These are phyloP conservation scores for Aspergillus kassunensis DNA, from an alignment of 495 filamentous ascomycete genomes.

Conservation along the genomic window DNA sequence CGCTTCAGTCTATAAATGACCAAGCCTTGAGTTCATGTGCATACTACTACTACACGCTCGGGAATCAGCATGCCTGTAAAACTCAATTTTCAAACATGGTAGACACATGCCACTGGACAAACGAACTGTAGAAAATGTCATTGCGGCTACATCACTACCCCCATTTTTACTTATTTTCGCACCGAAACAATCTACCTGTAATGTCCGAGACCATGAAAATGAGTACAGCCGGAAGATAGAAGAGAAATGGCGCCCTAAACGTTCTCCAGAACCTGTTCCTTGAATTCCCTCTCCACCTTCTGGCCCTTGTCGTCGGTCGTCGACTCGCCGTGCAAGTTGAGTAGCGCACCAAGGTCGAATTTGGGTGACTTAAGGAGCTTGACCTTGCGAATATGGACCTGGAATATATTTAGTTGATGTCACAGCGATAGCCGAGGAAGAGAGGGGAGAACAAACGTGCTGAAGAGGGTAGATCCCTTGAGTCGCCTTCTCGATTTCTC, in stretches of 20 bases:
- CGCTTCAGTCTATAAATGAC: no score
- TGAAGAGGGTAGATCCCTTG: conserved; percentile 99
- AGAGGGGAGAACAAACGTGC: conserved; percentile 62
- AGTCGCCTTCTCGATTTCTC: conserved; percentile 98
- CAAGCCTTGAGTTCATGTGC: no score
- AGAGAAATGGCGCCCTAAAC: conserved; percentile 58
- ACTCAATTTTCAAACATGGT: no score
- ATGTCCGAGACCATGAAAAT: conserved; percentile 9
- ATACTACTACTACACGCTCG: no score
- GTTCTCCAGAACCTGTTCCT: conserved; percentile 87
- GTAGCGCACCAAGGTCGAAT: conserved; percentile 95
- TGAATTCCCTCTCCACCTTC: conserved; percentile 99
- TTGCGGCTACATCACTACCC: conserved; percentile 13
- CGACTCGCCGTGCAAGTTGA: conserved; percentile 95
- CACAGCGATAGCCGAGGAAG: no score
- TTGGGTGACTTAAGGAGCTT: conserved; percentile 97
- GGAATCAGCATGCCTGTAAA: no score
- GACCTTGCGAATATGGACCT: conserved; percentile 99
- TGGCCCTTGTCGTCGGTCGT: conserved; percentile 93
- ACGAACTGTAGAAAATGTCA: conserved; percentile 9
- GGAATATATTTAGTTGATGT: conserved; percentile 27
- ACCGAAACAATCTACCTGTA: conserved; percentile 2
- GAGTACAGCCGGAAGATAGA: conserved; percentile 25
- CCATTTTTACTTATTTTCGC: conserved; percentile 6
- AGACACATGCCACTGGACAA: no score